phyloP scores from a whole-genome alignment of 305 asterid species.

The Fraxinus sp. region DNA sequence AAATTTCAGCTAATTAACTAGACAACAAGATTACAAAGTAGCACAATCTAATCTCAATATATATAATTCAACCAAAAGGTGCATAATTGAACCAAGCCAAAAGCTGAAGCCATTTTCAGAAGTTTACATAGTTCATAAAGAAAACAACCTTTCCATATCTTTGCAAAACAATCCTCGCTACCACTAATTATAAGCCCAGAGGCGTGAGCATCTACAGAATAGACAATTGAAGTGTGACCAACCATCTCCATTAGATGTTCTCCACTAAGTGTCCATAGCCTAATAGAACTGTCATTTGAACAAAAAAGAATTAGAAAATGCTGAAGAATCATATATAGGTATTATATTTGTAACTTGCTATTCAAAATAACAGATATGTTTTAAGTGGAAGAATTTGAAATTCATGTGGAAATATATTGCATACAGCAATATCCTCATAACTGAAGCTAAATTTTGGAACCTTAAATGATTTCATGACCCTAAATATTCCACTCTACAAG shows the following conservation, averaged over 20 bases:
- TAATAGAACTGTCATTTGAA: slow-evolving; percentile 64
- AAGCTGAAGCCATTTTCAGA: slow-evolving; percentile 2
- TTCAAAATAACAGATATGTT: neutral
- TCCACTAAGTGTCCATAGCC: slow-evolving; percentile 85
- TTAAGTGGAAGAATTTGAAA: neutral
- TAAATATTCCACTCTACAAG: neutral
- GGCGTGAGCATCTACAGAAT: slow-evolving; percentile 81
- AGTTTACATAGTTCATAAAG: neutral
- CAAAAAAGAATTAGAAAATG: slow-evolving; percentile 29
- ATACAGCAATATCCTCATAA: neutral
- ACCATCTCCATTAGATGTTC: slow-evolving; percentile 89
- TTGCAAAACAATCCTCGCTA: slow-evolving; percentile 87
- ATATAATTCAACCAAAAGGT: neutral
- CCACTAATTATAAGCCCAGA: slow-evolving; percentile 93
- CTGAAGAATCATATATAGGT: neutral
- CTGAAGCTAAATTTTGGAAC: neutral
- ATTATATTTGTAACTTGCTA: neutral
- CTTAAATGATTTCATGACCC: neutral
- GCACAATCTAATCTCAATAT: slow-evolving; percentile 1
- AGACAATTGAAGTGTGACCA: slow-evolving; percentile 88
- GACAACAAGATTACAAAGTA: neutral
- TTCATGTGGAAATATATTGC: neutral
- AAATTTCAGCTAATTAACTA: slow-evolving; percentile 5
- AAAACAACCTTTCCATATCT: slow-evolving; percentile 87
- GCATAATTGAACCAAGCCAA: neutral